phyloP scores from a whole-genome alignment of 164 flowering plant genomes.

The Kalanchoe fedtschenkoi region DNA sequence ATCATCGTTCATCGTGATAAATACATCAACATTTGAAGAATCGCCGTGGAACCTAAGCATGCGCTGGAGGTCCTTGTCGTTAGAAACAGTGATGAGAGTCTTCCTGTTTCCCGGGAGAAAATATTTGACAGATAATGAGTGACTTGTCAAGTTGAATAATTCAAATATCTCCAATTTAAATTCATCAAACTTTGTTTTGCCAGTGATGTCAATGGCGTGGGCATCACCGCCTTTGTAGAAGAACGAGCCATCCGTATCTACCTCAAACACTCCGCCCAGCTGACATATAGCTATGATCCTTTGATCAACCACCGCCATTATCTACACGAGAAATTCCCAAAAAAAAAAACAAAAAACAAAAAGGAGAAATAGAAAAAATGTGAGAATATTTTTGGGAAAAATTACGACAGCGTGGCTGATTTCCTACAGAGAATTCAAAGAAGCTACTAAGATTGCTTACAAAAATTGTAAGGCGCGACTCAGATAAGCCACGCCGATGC shows the following conservation, averaged over 20 bases:
- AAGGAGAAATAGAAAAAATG: too few species aligned
- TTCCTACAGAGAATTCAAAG: too few species aligned
- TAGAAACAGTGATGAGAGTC: conserved; percentile 49
- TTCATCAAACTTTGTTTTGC: conserved; percentile 23
- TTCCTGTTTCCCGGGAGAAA: conserved; percentile 51
- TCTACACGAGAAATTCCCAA: not conserved
- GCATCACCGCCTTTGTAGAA: conserved; percentile 56
- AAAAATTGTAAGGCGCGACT: too few species aligned
- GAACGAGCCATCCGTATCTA: conserved; percentile 31
- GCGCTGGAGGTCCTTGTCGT: conserved; percentile 49
- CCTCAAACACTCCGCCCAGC: conserved; percentile 47
- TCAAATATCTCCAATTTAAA: conserved; percentile 48
- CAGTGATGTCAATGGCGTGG: conserved; percentile 50
- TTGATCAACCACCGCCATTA: conserved; percentile 29
- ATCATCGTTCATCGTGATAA: conserved; percentile 32
- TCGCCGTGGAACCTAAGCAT: conserved; percentile 49
- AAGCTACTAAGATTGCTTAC: too few species aligned
- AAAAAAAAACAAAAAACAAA: not conserved
- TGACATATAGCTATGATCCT: conserved; percentile 58
- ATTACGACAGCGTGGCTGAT: too few species aligned
- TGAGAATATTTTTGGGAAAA: too few species aligned
- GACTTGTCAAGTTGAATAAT: conserved; percentile 26
- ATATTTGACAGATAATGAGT: conserved; percentile 36
- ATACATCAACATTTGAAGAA: conserved; percentile 40
- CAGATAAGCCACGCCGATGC: too few species aligned